Conservation (phyloP, 768 basidiomycete species). For the Hemileccinum rubropunctum region DNA sequence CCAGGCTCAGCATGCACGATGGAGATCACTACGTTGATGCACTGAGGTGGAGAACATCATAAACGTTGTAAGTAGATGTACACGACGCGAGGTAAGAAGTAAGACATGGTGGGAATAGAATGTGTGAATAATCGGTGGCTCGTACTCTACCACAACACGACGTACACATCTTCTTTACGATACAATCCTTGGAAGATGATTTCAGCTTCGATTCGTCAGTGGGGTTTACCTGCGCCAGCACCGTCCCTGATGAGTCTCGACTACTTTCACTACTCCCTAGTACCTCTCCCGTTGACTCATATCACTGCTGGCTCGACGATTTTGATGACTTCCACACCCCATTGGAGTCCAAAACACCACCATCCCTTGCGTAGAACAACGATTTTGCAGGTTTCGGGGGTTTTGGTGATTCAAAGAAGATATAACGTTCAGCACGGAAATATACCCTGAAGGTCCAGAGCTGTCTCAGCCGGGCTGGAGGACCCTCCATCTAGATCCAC, state of each 20-base stretch:
- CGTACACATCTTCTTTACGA: slow-evolving; percentile 10
- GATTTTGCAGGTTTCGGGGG: slow-evolving; percentile 89
- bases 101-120: slow-evolving; percentile 62
- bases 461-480: slow-evolving; percentile 52
- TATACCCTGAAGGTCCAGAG: slow-evolving; percentile 27
- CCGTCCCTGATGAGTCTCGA: slow-evolving; percentile 27
- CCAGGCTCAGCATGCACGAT: slow-evolving; percentile 69
- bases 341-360: slow-evolving; percentile 43
- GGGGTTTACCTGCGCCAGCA: slow-evolving; percentile 50
- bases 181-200: slow-evolving; percentile 63
- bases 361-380: slow-evolving; percentile 48
- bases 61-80: slow-evolving; percentile 76
- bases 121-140: slow-evolving; percentile 31
- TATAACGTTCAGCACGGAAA: slow-evolving; percentile 12
- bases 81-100: slow-evolving; percentile 55
- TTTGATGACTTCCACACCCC: slow-evolving; percentile 52
- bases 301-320: slow-evolving; percentile 46
- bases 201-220: slow-evolving; percentile 69
- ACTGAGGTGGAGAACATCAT: slow-evolving; percentile 70
- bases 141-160: neutral
- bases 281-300: slow-evolving; percentile 25
- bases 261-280: slow-evolving; percentile 20
- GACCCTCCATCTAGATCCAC: slow-evolving; percentile 61
- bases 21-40: slow-evolving; percentile 64
- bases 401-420: slow-evolving; percentile 60